Base-by-base conservation (phyloP, 768 basidiomycete species). In the Amanita rubescens region DNA sequence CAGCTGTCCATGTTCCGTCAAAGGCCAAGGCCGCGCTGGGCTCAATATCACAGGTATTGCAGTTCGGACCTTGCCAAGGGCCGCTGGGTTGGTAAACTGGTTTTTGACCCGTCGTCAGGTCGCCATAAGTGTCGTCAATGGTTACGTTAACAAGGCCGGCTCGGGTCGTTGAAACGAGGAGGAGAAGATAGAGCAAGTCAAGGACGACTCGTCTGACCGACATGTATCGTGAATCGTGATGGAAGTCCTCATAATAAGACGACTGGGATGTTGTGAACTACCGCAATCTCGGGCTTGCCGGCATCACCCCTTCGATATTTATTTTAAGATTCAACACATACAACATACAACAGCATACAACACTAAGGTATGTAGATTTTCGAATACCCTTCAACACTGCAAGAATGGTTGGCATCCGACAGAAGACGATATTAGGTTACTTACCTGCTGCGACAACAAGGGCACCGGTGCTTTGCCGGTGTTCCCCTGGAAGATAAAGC, bases 401-500 rank as follows among this genome's bases (percentile, higher is more conserved):
- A 38, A 58, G 12, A 32, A 37, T 30, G 51, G 35, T 34, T 14
- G 42, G 56, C 41, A 69, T 66, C 22, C 37, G 17, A 15, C 41
- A 45, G 5, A 10, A 41, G 49, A 50, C 14, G 15, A 51, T n/a
- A 42, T 60, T 62, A 38, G 20, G 46, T 30, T 11, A 68, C 69
- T 53, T 53, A 77, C 73, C 62, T 64, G 61, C 78, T 77, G 57
- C 84, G 75, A 67, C 84, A 86, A 61, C 83, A 85, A 5, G 84
- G 84, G 61, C 84, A 85, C 19, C 76, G 69, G 59, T 85, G 83
- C 60, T 81, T 82, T 7, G 78, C 74, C 10, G 80, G 74, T 0
- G 77, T 62, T 41, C 75, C 74, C 20, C 78, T 73, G 0, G 78
- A 75, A 6, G 81, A 80, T 27, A 85, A 68, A 47, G 79, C 77